These are phyloP conservation scores for Colletotrichum neosansevieriae DNA, from an alignment of 2,329 filamentous ascomycete genomes.

Conservation along the genomic window DNA sequence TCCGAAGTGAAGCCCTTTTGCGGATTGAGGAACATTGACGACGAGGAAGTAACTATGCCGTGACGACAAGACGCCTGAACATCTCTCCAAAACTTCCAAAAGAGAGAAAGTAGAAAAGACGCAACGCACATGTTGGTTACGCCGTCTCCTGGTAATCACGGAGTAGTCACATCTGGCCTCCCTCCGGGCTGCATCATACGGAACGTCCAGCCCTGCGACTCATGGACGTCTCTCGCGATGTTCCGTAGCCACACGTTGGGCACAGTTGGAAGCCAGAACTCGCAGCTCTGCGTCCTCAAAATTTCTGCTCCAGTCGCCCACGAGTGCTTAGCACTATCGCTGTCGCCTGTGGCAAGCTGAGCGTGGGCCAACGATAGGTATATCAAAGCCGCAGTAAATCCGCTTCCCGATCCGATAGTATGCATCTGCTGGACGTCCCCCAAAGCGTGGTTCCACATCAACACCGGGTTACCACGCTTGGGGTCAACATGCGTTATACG, in stretches of 20 bases:
- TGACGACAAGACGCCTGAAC: too few species aligned
- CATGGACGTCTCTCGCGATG: slow-evolving; percentile 45
- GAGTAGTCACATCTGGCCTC: slow-evolving; percentile 41
- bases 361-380: slow-evolving; percentile 48
- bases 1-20: slow-evolving; percentile 34
- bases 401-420: slow-evolving; percentile 43
- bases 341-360: slow-evolving; percentile 42
- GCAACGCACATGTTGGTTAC: not conserved
- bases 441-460: slow-evolving; percentile 42
- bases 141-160: not conserved
- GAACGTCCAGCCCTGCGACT: slow-evolving; percentile 47
- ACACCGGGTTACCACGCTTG: slow-evolving; percentile 31
- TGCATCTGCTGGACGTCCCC: slow-evolving; percentile 42
- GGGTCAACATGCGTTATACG: slow-evolving; percentile 30
- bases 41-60: slow-evolving; percentile 25
- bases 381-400: slow-evolving; percentile 45
- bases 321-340: slow-evolving; percentile 20
- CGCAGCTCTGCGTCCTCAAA: slow-evolving; percentile 44
- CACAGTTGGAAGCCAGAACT: slow-evolving; percentile 48
- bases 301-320: slow-evolving; percentile 43
- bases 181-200: slow-evolving; percentile 49
- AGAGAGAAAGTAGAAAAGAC: too few species aligned
- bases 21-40: slow-evolving; percentile 27
- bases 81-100: too few species aligned
- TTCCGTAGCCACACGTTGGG: slow-evolving; percentile 47